Base-by-base conservation (phyloP, 1,284 basidiomycete species). In the Ustilago lituana region DNA sequence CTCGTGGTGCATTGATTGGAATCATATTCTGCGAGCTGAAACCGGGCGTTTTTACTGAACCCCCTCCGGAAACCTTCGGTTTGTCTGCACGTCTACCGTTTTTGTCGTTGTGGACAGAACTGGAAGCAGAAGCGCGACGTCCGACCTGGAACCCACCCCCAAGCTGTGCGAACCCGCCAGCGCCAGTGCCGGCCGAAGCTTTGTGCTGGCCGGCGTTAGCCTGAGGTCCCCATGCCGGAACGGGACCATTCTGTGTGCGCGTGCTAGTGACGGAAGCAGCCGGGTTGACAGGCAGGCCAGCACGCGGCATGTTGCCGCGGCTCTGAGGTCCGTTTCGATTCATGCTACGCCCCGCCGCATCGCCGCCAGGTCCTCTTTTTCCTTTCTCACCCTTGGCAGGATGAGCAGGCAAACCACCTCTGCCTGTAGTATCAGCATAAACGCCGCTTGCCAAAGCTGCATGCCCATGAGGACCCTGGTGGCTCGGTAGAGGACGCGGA, bases 21-120 rank as follows among this genome's bases (percentile, higher is more conserved):
- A 58, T 54, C 49, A 49, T 51, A 53, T 64, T 62, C 46, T 71
- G 64, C 31, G 67, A 46, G 41, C 60, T 59, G 43, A 49, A 49
- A 3, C 62, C 61, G 9, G 22, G 22, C 43, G 53, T 62, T 31
- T 35, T 58, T 22, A 35, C 33, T 3, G 54, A 46, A 15, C 48
- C 43, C 14, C n/a, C n/a, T n/a, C n/a, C n/a, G n/a, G 35, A 11
- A 38, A 35, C 29, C 2, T 12, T 9, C 9, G 29, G n/a, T 23
- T 37, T 22, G 29, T 31, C 47, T 43, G 24, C n/a, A 27, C 46
- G 38, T 36, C 38, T 22, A 20, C 27, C 20, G 10, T 54, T 52
- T 38, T 57, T 67, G 32, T 62, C 58, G 47, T 54, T 60, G 41
- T 54, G 54, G 5, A 53, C 49, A 22, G 64, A 67, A 37, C 64